These are phyloP conservation scores for Candida koratica DNA, from an alignment of 805 yeast genomes.

Conservation along the genomic window DNA sequence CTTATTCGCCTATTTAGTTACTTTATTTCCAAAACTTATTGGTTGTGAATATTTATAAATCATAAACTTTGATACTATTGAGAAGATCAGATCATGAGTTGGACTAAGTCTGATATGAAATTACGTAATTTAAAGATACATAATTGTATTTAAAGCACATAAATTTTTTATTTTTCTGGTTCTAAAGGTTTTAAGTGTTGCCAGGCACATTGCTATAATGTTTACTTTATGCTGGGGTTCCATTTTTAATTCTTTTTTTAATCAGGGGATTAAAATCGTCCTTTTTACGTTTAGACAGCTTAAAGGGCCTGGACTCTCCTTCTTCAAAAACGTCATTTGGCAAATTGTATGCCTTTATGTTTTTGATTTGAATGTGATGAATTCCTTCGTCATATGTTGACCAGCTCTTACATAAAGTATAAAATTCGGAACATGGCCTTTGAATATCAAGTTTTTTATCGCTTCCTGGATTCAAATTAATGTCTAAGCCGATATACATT, in stretches of 20 bases:
- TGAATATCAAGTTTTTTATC: constrained; percentile 67
- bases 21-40: too few species aligned
- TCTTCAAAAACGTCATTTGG: constrained; percentile 78
- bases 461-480: constrained; percentile 32
- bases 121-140: too few species aligned
- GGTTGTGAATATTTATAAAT: too few species aligned
- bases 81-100: too few species aligned
- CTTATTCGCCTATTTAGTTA: too few species aligned
- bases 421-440: constrained; percentile 87
- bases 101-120: too few species aligned
- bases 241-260: neutral
- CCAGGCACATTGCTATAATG: too few species aligned
- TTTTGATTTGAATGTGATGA: constrained; percentile 62
- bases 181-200: too few species aligned
- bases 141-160: too few species aligned
- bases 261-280: constrained; percentile 2
- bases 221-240: too few species aligned
- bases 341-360: constrained; percentile 63
- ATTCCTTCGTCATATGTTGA: constrained; percentile 57
- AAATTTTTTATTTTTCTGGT: too few species aligned
- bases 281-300: constrained; percentile 42
- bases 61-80: too few species aligned
- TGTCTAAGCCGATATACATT: constrained; percentile 73
- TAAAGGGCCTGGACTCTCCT: constrained; percentile 70
- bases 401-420: constrained; percentile 73